Evolutionary conservation across 352 stramenopile genomes (phyloP).

Genomic region (Plasmopara muralis): DNA sequence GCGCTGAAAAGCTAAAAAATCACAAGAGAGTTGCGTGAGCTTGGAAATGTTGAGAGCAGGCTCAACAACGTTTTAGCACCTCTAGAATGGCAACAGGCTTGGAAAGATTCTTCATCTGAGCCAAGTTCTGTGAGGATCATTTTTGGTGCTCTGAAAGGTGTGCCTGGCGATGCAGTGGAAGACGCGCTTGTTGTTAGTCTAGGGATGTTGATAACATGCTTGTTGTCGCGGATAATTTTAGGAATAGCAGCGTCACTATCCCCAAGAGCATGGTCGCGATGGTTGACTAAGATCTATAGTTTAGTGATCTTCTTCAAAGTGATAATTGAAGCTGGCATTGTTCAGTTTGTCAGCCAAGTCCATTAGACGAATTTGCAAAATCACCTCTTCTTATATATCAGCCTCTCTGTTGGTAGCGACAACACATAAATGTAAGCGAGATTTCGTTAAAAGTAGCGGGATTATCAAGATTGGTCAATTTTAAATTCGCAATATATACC

Average conservation of each 20-base stretch:
- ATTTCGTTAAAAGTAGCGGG: slow-evolving; percentile 4
- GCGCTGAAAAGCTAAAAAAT: too few species aligned
- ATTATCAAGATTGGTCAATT: slow-evolving; percentile 1
- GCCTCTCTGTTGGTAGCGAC: slow-evolving; percentile 11
- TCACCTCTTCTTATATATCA: slow-evolving; percentile 10
- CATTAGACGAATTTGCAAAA: slow-evolving; percentile 12
- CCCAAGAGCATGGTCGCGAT: slow-evolving; percentile 14
- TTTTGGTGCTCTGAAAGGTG: slow-evolving; percentile 1
- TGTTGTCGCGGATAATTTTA: background rate
- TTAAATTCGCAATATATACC: slow-evolving; percentile 5
- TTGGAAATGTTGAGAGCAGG: too few species aligned
- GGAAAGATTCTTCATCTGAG: slow-evolving; percentile 5
- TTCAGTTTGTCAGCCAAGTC: slow-evolving; percentile 18
- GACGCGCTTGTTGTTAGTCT: background rate
- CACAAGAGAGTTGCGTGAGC: too few species aligned
- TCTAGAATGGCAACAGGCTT: background rate
- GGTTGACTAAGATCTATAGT: slow-evolving; percentile 14
- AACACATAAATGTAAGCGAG: slow-evolving; percentile 33
- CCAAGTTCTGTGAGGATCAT: slow-evolving; percentile 5
- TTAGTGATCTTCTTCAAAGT: slow-evolving; percentile 11
- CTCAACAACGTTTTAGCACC: too few species aligned
- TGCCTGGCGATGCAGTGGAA: slow-evolving; percentile 9
- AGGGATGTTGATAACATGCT: background rate
- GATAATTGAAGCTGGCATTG: slow-evolving; percentile 7
- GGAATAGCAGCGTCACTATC: slow-evolving; percentile 2